These are phyloP conservation scores for Vanrija sp. DNA, from an alignment of 1,284 basidiomycete species.

Conservation along the genomic window DNA sequence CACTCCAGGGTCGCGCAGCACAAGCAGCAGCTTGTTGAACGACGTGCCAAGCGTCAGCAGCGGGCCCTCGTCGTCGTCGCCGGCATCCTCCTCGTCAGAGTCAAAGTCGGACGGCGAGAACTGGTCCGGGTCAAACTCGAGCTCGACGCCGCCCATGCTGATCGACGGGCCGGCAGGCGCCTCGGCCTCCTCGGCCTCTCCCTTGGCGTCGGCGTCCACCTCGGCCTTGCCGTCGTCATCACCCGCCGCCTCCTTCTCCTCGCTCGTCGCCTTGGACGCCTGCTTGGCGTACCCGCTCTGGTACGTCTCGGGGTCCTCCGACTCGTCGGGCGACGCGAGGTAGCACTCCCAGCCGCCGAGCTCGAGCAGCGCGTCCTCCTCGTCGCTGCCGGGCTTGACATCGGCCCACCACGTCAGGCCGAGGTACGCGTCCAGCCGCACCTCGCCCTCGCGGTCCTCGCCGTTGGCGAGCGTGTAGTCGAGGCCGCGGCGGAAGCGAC, in stretches of 20 bases:
- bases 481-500: constrained; percentile 85
- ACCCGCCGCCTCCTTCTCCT: constrained; percentile 32
- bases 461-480: constrained; percentile 94
- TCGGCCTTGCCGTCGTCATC: constrained; percentile 18
- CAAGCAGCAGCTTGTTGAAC: constrained; percentile 86
- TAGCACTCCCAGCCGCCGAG: constrained; percentile 98
- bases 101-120: constrained; percentile 49
- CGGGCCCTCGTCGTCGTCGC: constrained; percentile 68
- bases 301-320: constrained; percentile 91
- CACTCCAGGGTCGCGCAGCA: constrained; percentile 86
- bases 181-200: constrained; percentile 1
- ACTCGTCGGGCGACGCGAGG: constrained; percentile 87
- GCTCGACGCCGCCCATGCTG: constrained; percentile 39
- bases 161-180: constrained; percentile 22
- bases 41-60: constrained; percentile 83
- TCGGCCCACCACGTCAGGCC: constrained; percentile 74
- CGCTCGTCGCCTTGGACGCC: constrained; percentile 28
- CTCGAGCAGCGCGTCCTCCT: constrained; percentile 51
- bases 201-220: constrained; percentile 33
- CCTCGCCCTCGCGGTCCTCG: constrained; percentile 65
- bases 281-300: constrained; percentile 56
- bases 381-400: constrained; percentile 45
- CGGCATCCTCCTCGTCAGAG: constrained; percentile 55
- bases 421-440: constrained; percentile 81
- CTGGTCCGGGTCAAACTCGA: constrained; percentile 49